Evolutionary conservation across 2,329 filamentous ascomycete genomes (phyloP).

Genomic region (Penicillium sp.): DNA sequence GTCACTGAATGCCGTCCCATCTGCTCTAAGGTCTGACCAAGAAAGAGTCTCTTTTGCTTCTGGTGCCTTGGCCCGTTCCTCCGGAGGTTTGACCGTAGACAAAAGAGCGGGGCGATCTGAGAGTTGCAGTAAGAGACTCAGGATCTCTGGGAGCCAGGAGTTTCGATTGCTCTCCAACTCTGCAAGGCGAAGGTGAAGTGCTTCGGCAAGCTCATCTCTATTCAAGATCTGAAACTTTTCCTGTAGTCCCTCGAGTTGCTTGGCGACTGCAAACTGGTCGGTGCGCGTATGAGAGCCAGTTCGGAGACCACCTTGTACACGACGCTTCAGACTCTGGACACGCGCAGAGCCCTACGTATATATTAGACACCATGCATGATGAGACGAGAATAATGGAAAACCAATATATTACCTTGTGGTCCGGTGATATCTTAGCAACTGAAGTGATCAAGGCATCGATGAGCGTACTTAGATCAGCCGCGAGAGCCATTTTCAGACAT

Average conservation of each 20-base stretch:
- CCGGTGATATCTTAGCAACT: constrained; percentile 47
- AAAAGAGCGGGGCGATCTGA: constrained; percentile 71
- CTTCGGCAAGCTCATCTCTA: constrained; percentile 69
- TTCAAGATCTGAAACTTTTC: constrained; percentile 78
- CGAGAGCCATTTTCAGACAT: constrained; percentile 55
- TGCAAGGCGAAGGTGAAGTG: constrained; percentile 51
- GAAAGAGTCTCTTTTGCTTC: constrained; percentile 47
- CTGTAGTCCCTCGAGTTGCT: constrained; percentile 60
- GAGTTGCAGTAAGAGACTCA: constrained; percentile 69
- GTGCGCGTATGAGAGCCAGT: constrained; percentile 51
- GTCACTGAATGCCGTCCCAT: constrained; percentile 59
- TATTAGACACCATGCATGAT: constrained; percentile 2
- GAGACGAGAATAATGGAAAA: not conserved
- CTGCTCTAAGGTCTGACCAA: constrained; percentile 70
- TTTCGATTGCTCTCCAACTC: constrained; percentile 49
- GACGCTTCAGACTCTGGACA: constrained; percentile 26
- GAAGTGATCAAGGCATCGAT: constrained; percentile 62
- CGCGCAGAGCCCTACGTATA: constrained; percentile 23
- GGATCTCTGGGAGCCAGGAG: constrained; percentile 67
- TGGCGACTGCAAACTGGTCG: constrained; percentile 65
- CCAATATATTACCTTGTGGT: constrained; percentile 39
- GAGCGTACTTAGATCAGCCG: constrained; percentile 55
- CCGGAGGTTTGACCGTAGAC: constrained; percentile 56
- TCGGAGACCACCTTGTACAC: constrained; percentile 29
- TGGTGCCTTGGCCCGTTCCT: constrained; percentile 41